A percentile compares a stretch with the other conserved stretches of the same genome.
Conservation (phyloP, 2,329 filamentous ascomycete genomes). For the Talaromyces albobiverticillius region DNA sequence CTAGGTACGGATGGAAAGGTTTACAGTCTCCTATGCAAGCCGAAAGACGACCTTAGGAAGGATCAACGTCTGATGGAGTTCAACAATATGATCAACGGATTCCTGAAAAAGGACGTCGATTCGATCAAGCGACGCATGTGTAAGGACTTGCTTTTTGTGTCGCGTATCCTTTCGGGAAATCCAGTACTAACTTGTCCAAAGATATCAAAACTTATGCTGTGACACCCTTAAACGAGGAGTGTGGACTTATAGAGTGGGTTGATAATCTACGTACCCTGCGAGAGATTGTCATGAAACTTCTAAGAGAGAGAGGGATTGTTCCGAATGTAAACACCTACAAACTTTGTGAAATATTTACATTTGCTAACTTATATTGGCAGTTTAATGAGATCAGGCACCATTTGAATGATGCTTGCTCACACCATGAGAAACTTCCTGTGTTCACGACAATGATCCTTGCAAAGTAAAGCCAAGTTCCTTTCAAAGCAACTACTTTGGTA, state of each 20-base stretch:
- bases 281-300: constrained; percentile 79
- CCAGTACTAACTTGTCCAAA: constrained; percentile 16
- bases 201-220: constrained; percentile 96
- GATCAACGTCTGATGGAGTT: constrained; percentile 99
- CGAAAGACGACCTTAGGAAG: constrained; percentile 94
- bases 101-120: constrained; percentile 86
- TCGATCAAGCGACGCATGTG: constrained; percentile 82
- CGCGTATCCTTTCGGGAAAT: neutral
- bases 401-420: constrained; percentile 64
- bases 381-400: constrained; percentile 63
- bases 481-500: neutral
- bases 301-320: constrained; percentile 68
- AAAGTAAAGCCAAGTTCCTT: constrained; percentile 28
- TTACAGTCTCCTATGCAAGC: constrained; percentile 93
- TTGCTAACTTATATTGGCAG: constrained; percentile 43
- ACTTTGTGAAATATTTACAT: neutral
- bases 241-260: constrained; percentile 97
- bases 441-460: constrained; percentile 66
- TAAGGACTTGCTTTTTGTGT: constrained; percentile 25
- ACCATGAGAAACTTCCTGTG: constrained; percentile 60
- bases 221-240: constrained; percentile 94
- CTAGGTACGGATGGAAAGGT: constrained; percentile 82
- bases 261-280: constrained; percentile 91
- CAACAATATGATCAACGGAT: constrained; percentile 95
- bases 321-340: constrained; percentile 39